Conservation (phyloP, 1,284 basidiomycete genomes). For the Schizophyllum amplum region DNA sequence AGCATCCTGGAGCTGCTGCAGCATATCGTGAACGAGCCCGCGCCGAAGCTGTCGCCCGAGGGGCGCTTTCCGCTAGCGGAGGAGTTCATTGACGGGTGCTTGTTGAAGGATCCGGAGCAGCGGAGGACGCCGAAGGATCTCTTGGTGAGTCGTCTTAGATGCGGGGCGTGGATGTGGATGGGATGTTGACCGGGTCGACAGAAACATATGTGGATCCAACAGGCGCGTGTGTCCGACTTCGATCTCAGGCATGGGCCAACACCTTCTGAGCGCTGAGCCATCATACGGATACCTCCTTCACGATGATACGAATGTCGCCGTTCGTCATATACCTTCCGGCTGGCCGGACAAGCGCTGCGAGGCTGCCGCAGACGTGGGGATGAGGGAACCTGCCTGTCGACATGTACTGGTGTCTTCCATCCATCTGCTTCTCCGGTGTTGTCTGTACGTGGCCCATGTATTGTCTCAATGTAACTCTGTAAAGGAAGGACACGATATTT, state of each 20-base stretch:
- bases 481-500: too few relatives aligned
- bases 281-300: neutral
- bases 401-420: too few relatives aligned
- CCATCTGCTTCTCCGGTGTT: too few relatives aligned
- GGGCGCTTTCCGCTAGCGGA: conserved; percentile 68
- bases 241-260: conserved; percentile 59
- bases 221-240: conserved; percentile 37
- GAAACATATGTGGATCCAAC: conserved; percentile 54
- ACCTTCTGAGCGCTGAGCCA: conserved; percentile 32
- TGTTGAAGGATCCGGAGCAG: conserved; percentile 75
- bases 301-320: too few relatives aligned
- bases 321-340: neutral
- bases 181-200: conserved; percentile 17
- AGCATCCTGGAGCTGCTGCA: conserved; percentile 94
- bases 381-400: too few relatives aligned
- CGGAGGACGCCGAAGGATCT: conserved; percentile 78
- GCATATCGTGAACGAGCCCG: conserved; percentile 96
- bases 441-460: too few relatives aligned
- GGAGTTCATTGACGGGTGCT: conserved; percentile 75
- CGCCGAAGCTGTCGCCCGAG: conserved; percentile 69
- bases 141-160: conserved; percentile 41
- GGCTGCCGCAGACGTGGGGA: neutral
- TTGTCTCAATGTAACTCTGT: too few relatives aligned
- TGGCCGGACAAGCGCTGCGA: neutral
- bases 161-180: neutral